Evolutionary conservation across 345 rosid genomes (phyloP).

Genomic region (Eucalyptus sp.): DNA sequence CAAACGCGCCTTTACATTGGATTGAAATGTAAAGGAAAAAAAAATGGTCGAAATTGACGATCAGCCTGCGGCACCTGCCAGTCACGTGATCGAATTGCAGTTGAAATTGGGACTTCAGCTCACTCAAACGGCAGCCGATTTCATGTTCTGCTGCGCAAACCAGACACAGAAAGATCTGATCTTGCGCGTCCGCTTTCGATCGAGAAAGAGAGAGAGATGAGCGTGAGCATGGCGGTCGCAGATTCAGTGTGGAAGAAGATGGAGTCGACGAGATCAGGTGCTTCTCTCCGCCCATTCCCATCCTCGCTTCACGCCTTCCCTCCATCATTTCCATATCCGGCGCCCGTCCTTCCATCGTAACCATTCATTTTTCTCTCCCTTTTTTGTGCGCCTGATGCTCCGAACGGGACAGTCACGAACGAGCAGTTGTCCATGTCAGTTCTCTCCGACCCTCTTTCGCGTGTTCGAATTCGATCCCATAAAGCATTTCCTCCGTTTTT

Average conservation of each 20-base stretch:
- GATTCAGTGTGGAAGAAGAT: conserved; percentile 49
- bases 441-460: background rate
- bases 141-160: background rate
- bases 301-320: background rate
- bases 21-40: background rate
- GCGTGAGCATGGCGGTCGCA: conserved; percentile 31
- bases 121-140: accelerated
- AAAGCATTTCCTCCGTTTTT: background rate
- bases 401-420: conserved; percentile 37
- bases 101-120: background rate
- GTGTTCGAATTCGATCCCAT: background rate
- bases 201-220: conserved; percentile 3
- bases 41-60: background rate
- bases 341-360: background rate
- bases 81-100: background rate
- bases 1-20: background rate
- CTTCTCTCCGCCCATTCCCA: background rate
- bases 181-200: background rate
- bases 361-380: background rate
- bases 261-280: conserved; percentile 46
- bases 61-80: background rate
- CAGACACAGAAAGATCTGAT: background rate
- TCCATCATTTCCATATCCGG: accelerated
- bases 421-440: conserved; percentile 76
- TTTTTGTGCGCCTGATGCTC: background rate